Base-by-base conservation (phyloP, 768 basidiomycete species). In the Tulasnella sp. region DNA sequence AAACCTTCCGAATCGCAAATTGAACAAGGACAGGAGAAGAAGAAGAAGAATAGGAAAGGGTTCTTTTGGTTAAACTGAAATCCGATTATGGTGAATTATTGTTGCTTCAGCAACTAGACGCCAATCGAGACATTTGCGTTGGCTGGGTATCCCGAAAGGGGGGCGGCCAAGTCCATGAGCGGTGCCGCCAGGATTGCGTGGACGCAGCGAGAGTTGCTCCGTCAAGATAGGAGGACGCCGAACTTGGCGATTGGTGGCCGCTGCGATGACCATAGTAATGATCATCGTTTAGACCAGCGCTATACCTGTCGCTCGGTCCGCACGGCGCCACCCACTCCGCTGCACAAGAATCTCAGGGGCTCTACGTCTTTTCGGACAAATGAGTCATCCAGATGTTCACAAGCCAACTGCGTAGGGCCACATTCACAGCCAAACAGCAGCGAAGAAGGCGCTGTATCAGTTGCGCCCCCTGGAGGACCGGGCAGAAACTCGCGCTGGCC, bases 351-450 rank as follows among this genome's bases (percentile, higher is more conserved):
- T 89, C 83, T 65, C 75, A 77, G 60, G 88, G 85, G 5, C 72
- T 78, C 62, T 90, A 88, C 81, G 83, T 0, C 85, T 86, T 0
- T 87, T 77, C 65, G 86, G 85, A 1, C 85, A 86, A 2, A 73
- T 69, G 58, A 76, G 66, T 22, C 76, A 70, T 61, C 69, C 56
- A 15, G 56, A 17, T 27, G n/a, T 22, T 10, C n/a, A 50, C 24
- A 10, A 19, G n/a, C 55, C n/a, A 44, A 19, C 57, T 27, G 34
- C 22, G 24, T n/a, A 59, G 59, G 22, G 60, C 27, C 59, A 34
- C 45, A 30, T 60, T 60, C 49, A n/a, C 27, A 17, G 12, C 43
- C 30, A 24, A 25, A 10, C n/a, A 4, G 19, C 49, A 29, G 34
- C 19, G 21, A 60, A 25, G 29, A 21, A 38, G 5, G 34, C 34